phyloP scores from a whole-genome alignment of 441 rosid species.

The Brassica balearica region DNA sequence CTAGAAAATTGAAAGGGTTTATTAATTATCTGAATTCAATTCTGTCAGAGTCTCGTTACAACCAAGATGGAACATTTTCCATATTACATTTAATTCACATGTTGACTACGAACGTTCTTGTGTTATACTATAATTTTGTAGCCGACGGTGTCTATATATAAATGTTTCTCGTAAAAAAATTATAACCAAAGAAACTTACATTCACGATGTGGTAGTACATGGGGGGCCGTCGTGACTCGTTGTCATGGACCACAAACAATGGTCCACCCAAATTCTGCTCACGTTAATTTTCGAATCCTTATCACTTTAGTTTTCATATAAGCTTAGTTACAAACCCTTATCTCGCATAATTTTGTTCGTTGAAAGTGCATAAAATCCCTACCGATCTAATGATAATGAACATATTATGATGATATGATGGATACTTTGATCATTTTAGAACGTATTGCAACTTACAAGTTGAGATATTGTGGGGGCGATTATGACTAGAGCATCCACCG shows the following conservation, averaged over 20 bases:
- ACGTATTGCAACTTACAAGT: conserved; percentile 6
- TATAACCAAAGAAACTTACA: not conserved
- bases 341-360: conserved; percentile 18
- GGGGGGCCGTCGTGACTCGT: conserved; percentile 3
- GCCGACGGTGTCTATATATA: not conserved
- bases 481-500: conserved; percentile 36
- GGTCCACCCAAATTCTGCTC: conserved; percentile 29
- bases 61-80: not conserved
- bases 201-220: not conserved
- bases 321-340: conserved; percentile 2
- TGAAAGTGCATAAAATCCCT: conserved; percentile 7
- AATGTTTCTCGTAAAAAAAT: not conserved
- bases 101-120: conserved; percentile 14
- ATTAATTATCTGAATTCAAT: conserved; percentile 22
- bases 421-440: not conserved
- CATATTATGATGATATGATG: not conserved
- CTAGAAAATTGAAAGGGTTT: not conserved
- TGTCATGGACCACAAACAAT: conserved; percentile 36
- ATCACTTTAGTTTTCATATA: conserved; percentile 11
- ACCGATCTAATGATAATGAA: conserved; percentile 3
- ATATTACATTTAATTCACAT: conserved; percentile 25
- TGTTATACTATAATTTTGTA: not conserved
- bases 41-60: conserved; percentile 16
- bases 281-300: conserved; percentile 23
- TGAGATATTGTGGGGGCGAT: conserved; percentile 32